Evolutionary conservation across 805 yeast species (phyloP), one percentile per base, ranked within the genome.

Genomic region (Wickerhamomyces ciferrii): DNA sequence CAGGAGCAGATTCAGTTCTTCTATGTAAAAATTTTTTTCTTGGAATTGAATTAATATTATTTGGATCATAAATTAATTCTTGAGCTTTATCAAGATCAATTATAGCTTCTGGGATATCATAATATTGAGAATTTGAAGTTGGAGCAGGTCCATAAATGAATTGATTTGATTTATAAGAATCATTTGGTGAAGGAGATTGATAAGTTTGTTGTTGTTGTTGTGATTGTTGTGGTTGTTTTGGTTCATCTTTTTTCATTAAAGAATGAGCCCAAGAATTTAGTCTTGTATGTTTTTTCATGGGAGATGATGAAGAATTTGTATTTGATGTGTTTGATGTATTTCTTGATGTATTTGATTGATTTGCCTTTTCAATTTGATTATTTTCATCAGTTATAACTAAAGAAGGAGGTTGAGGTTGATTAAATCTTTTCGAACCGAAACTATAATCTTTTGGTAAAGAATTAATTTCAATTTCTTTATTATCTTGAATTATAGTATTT

Each of bases 1-100:
- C 80, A 7, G 83, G 82, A 0, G 83, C 83, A 37, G 79, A 73
- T 57, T 78, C 83, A 1, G 81, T 67, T 47, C 83, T 67, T 54
- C 80, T 68, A 56, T 78, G 83, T 6, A 63, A 51, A 42, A 56
- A 49, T 38, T 62, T 62, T 9, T 59, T 60, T 50, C 51, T 59
- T 48, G 63, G 66, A 43, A 51, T 63, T n/a, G 65, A 52, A 13
- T 47, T 45, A 2, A 34, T 32, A 7, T 45, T 43, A 5, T 47
- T 20, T 17, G 57, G 67, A 43, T 64, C 62, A 43, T 60, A 58
- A 41, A 53, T 54, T 17, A 70, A 59, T 38, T 69, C 72, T 21
- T 75, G 63, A 11, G 81, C 81, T 25, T 74, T 74, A 50, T 79
- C 84, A 42, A 79, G 59, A 51, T 79, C 83, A 21, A 79, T 80